Evolutionary conservation across 2,329 filamentous ascomycete genomes (phyloP), one percentile per base, ranked within the genome.

Genomic region (Arthrobotrys megalospora): DNA sequence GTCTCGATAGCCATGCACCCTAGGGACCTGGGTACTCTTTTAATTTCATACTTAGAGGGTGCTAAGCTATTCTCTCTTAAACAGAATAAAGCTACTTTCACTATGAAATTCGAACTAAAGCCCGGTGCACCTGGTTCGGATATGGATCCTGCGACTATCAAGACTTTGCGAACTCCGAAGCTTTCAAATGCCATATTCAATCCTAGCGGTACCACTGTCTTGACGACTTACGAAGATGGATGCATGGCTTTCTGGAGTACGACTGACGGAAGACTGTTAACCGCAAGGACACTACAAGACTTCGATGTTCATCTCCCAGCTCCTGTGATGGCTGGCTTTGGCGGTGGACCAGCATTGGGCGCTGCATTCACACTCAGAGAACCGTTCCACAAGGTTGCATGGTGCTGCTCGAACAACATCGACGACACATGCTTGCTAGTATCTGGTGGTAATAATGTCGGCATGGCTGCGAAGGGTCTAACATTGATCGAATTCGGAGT

Each of bases 31-130:
- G 96, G 96, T 3, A 94, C 93, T 82, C 87, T 99, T 28, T 85
- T 99, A 72, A 92, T 99, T 73, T 94, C 92, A n/a, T 99, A 98
- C 84, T 90, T 90, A 0, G 90, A 95, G 80, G 96, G 96, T 12
- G 94, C 93, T 5, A 93, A 93, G 55, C 89, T 96, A 77, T 99
- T 96, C 85, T 96, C 93, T 1, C 96, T 99, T 87, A 98, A 99
- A 85, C 92, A 96, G 83, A 94, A 94, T 82, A 88, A 91, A 76
- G 88, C 93, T 0, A 86, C 90, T 55, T 91, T 92, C 80, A 96
- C 90, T 85, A 94, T 97, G 82, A 88, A 94, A 80, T 98, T 98
- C 84, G 88, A 91, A 73, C 84, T 98, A 2, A 93, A 93, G 0
- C 87, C 89, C 10, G 93, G 94, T 14, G 94, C 95, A 3, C 92